These are phyloP conservation scores for Lentinus brumalis DNA, from an alignment of 768 basidiomycete species.

Conservation along the genomic window DNA sequence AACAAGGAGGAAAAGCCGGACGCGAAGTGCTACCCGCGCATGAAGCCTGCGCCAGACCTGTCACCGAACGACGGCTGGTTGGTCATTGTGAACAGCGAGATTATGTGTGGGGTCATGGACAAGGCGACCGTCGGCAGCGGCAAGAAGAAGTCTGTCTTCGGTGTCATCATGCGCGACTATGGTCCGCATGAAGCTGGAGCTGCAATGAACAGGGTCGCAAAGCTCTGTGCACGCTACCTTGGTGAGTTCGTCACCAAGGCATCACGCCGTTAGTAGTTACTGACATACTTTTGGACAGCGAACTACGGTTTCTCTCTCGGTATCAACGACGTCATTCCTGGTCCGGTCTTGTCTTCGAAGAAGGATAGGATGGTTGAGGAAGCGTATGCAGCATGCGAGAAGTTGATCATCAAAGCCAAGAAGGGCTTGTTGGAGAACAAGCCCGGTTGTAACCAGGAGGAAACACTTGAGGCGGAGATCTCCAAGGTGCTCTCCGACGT, in stretches of 20 bases:
- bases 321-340: conserved; percentile 98
- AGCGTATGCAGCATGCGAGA: conserved; percentile 86
- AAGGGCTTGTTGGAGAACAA: conserved; percentile 93
- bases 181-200: conserved; percentile 91
- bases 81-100: conserved; percentile 95
- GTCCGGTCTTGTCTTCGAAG: conserved; percentile 72
- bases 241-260: conserved; percentile 47
- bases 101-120: conserved; percentile 99
- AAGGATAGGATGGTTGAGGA: conserved; percentile 87
- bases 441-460: conserved; percentile 96
- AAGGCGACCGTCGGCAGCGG: conserved; percentile 97
- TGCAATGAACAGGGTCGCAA: conserved; percentile 96
- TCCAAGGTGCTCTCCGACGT: conserved; percentile 93
- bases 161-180: conserved; percentile 96
- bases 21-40: conserved; percentile 60
- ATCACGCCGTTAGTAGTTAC: not conserved
- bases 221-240: conserved; percentile 92
- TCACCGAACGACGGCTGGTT: conserved; percentile 98
- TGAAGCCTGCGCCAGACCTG: conserved; percentile 74
- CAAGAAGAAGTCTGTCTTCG: conserved; percentile 99
- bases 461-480: conserved; percentile 95
- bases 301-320: conserved; percentile 98
- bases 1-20: conserved; percentile 84
- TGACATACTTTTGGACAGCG: conserved; percentile 50
- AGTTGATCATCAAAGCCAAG: conserved; percentile 87